Evolutionary conservation across 345 rosid species (phyloP).

Genomic region (Melaleuca quinquenervia): DNA sequence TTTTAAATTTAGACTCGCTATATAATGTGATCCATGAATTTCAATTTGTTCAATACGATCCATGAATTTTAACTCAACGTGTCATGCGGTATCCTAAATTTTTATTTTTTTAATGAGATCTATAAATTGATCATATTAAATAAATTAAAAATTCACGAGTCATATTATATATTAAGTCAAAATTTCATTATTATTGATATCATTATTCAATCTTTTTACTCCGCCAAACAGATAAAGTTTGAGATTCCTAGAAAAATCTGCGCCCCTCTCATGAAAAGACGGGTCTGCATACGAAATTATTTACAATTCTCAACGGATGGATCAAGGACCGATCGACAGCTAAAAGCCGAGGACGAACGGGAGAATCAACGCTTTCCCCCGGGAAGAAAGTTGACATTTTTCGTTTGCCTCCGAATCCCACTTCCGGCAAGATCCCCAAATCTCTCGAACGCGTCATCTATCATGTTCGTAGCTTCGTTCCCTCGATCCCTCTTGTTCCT

Average conservation of each 20-base stretch:
- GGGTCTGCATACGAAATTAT: background rate
- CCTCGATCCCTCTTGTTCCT: slow-evolving; percentile 9
- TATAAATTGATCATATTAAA: no score
- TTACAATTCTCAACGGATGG: background rate
- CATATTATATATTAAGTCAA: no score
- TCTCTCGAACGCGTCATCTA: background rate
- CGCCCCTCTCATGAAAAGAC: background rate
- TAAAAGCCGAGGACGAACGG: background rate
- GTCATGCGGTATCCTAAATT: no score
- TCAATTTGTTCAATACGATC: no score
- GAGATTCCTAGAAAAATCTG: background rate
- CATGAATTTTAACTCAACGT: no score
- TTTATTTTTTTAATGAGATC: no score
- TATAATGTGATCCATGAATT: no score
- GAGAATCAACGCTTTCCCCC: background rate
- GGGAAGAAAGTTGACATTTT: background rate
- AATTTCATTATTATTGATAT: no score
- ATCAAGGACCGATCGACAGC: background rate
- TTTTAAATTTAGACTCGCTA: no score
- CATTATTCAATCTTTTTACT: background rate
- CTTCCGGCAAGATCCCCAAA: background rate
- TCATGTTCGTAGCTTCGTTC: background rate
- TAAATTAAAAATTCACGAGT: no score
- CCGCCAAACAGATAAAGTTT: background rate
- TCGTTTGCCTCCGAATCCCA: background rate